A percentile compares a stretch with the other conserved stretches of the same genome.
Conservation (phyloP, 2,329 filamentous ascomycete genomes). For the Paecilomyces dactylethromorphus region DNA sequence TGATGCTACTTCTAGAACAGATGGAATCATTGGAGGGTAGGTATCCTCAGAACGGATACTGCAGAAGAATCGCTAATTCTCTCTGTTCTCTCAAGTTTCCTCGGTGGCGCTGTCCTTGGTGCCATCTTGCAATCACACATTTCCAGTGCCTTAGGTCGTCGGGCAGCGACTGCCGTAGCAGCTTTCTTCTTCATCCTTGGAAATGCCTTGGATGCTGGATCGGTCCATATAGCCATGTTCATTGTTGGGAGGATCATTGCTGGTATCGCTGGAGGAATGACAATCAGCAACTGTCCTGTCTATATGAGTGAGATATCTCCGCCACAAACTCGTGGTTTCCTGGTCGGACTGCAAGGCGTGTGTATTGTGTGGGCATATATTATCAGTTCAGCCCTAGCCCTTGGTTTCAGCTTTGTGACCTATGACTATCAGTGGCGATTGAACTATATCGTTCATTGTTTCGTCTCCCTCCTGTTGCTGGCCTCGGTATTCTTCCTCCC, state of each 20-base stretch:
- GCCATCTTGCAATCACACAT: slow-evolving; percentile 15
- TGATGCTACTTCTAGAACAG: slow-evolving; percentile 11
- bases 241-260: slow-evolving; percentile 8
- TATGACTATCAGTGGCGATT: slow-evolving; percentile 16
- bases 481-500: slow-evolving; percentile 8
- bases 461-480: slow-evolving; percentile 5
- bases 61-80: neutral
- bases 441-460: slow-evolving; percentile 14
- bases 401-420: slow-evolving; percentile 16
- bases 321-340: slow-evolving; percentile 15
- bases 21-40: slow-evolving; percentile 14
- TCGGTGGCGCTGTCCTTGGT: slow-evolving; percentile 16
- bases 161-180: slow-evolving; percentile 9
- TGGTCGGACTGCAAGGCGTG: slow-evolving; percentile 14
- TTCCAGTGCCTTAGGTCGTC: slow-evolving; percentile 14
- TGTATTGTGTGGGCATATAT: slow-evolving; percentile 19
- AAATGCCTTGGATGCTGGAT: slow-evolving; percentile 12
- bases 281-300: slow-evolving; percentile 7
- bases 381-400: slow-evolving; percentile 9
- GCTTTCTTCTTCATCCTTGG: slow-evolving; percentile 9
- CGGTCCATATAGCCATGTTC: slow-evolving; percentile 8
- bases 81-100: slow-evolving; percentile 9
- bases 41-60: neutral
- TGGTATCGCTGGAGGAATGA: slow-evolving; percentile 11
- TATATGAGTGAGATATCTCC: slow-evolving; percentile 19